Percentiles rank a stretch among this genome's conserved stretches.
Evolutionary conservation across 108 stramenopile species (phyloP).

Genomic region (Nitzschia inconspicua): DNA sequence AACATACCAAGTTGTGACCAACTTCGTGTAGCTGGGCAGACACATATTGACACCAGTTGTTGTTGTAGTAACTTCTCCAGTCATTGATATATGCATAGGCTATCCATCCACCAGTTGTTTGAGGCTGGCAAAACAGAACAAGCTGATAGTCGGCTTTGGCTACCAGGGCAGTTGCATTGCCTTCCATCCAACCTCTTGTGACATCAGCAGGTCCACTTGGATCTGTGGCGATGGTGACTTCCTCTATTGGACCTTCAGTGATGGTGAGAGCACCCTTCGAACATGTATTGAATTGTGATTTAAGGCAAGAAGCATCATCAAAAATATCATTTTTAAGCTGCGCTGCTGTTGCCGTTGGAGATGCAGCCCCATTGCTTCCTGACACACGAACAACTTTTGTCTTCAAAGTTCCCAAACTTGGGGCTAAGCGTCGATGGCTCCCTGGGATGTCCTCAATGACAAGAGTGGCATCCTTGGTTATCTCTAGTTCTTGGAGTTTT

Average conservation of each 20-base stretch:
- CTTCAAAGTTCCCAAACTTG: constrained; percentile 5
- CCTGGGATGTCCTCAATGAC: no score
- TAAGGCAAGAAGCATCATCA: constrained; percentile 31
- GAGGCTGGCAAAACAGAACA: constrained; percentile 59
- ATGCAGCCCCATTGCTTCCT: background rate
- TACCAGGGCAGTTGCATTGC: no score
- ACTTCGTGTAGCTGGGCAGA: constrained; percentile 56
- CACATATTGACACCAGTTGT: constrained; percentile 44
- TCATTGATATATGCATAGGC: constrained; percentile 34
- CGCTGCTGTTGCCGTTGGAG: background rate
- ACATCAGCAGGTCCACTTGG: no score
- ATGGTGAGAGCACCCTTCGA: constrained; percentile 35
- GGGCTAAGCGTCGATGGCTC: background rate
- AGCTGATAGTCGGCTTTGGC: no score
- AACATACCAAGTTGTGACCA: constrained; percentile 59
- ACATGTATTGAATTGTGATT: constrained; percentile 35
- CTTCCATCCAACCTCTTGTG: no score
- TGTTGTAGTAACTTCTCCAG: constrained; percentile 39
- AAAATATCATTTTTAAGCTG: constrained; percentile 2
- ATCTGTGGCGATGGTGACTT: no score
- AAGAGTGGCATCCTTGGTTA: no score
- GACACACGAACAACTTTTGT: constrained; percentile 5
- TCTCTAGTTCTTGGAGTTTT: no score
- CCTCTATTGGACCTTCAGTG: no score
- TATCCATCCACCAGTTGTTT: constrained; percentile 13